Conservation (phyloP, 1,284 basidiomycete species). For the Pterula multifida region DNA sequence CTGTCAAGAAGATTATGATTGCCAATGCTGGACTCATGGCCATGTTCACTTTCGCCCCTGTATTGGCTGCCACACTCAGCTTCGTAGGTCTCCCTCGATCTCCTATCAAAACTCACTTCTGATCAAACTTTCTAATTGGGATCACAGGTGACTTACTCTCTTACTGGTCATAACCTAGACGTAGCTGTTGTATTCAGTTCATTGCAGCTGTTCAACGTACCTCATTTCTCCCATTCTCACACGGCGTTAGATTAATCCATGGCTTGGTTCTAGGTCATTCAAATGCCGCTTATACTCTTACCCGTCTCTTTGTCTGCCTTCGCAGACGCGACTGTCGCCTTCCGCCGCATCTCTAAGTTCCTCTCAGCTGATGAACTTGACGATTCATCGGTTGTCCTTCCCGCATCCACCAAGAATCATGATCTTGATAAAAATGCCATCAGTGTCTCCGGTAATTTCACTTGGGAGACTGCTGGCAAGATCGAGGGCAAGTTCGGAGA, state of each 20-base stretch:
- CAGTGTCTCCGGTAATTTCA: constrained; percentile 51
- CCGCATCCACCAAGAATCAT: neutral
- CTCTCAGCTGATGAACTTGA: constrained; percentile 53
- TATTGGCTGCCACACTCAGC: constrained; percentile 46
- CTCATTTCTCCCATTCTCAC: constrained; percentile 12
- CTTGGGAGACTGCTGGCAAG: constrained; percentile 47
- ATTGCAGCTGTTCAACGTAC: constrained; percentile 64
- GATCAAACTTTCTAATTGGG: neutral
- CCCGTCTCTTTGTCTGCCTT: constrained; percentile 37
- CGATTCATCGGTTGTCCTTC: neutral
- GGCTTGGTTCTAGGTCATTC: constrained; percentile 32
- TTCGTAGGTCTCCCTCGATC: constrained; percentile 33
- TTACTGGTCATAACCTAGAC: constrained; percentile 53
- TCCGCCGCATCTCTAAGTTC: constrained; percentile 46
- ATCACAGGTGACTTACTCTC: constrained; percentile 52
- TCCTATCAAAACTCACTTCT: neutral
- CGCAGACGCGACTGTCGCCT: constrained; percentile 52
- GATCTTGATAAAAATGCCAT: constrained; percentile 25
- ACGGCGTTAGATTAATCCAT: neutral
- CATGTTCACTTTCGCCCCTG: constrained; percentile 44
- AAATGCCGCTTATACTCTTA: constrained; percentile 40
- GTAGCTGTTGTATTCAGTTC: constrained; percentile 65
- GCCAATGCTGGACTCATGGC: constrained; percentile 17
- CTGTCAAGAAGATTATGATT: neutral
- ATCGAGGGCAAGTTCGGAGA: constrained; percentile 14